phyloP scores from a whole-genome alignment of 2,329 filamentous ascomycete species.

The Hypoxylon sp. region DNA sequence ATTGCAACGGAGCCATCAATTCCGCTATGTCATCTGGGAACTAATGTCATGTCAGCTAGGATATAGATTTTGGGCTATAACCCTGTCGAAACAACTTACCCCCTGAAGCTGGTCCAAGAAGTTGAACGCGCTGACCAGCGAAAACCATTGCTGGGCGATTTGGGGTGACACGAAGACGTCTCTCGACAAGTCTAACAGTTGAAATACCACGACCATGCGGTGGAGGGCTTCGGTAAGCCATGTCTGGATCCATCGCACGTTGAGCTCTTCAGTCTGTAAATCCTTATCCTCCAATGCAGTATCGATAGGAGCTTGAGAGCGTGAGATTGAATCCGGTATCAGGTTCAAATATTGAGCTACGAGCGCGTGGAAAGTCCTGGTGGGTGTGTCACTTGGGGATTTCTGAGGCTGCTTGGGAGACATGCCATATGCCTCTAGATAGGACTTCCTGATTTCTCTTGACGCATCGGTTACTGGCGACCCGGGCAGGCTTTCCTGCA shows the following conservation, averaged over 20 bases:
- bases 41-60: conserved; percentile 57
- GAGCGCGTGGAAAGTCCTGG: conserved; percentile 61
- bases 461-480: conserved; percentile 49
- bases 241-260: conserved; percentile 52
- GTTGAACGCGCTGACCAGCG: conserved; percentile 74
- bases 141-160: conserved; percentile 79
- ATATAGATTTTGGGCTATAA: conserved; percentile 45
- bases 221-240: conserved; percentile 77
- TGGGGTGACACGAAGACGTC: conserved; percentile 69
- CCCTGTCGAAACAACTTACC: conserved; percentile 58
- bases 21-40: conserved; percentile 53
- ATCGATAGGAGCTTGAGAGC: conserved; percentile 64
- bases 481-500: conserved; percentile 57
- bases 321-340: conserved; percentile 64
- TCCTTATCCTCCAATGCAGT: conserved; percentile 65
- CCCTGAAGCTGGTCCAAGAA: conserved; percentile 78
- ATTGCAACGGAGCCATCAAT: conserved; percentile 75
- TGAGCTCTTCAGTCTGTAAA: conserved; percentile 48
- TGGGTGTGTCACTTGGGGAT: conserved; percentile 49
- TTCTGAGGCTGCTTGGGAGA: conserved; percentile 52
- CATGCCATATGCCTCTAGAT: conserved; percentile 54
- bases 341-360: conserved; percentile 65
- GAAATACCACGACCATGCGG: conserved; percentile 79
- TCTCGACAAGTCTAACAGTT: conserved; percentile 73
- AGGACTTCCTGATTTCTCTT: conserved; percentile 51